Evolutionary conservation across 1,284 basidiomycete species (phyloP).

Genomic region (Moniliella sp.): DNA sequence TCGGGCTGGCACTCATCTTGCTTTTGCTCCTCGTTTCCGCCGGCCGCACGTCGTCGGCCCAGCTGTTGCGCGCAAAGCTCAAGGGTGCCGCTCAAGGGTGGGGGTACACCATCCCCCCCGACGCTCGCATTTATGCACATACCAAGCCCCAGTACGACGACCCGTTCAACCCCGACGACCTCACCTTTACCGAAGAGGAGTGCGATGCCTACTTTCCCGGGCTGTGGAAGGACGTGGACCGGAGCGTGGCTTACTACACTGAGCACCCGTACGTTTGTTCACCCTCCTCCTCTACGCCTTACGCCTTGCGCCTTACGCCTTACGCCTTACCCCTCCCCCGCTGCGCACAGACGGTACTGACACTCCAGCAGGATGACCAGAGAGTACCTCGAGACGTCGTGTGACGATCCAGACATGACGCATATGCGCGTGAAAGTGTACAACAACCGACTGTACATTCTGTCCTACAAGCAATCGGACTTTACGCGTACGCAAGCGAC

Average conservation of each 20-base stretch:
- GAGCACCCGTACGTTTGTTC: slow-evolving; percentile 5
- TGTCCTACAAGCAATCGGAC: slow-evolving; percentile 17
- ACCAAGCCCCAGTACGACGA: slow-evolving; percentile 9
- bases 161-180: slow-evolving; percentile 23
- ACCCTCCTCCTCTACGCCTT: no score
- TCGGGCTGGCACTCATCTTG: no score
- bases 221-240: slow-evolving; percentile 20
- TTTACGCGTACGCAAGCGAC: slow-evolving; percentile 17
- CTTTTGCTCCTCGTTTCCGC: no score
- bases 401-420: slow-evolving; percentile 19
- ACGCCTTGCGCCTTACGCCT: no score
- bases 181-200: slow-evolving; percentile 21
- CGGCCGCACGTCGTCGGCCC: no score
- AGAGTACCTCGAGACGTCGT: slow-evolving; percentile 17
- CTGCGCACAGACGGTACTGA: no score
- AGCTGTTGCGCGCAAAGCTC: no score
- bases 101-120: no score
- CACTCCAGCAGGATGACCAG: no score
- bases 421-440: slow-evolving; percentile 24
- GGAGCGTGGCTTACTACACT: slow-evolving; percentile 11
- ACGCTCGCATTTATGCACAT: no score
- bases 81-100: no score
- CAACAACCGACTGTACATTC: slow-evolving; percentile 21
- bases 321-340: no score
- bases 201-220: slow-evolving; percentile 26